Evolutionary conservation across 441 rosid genomes (phyloP).

Genomic region (Euphorbia schlechtendalii): DNA sequence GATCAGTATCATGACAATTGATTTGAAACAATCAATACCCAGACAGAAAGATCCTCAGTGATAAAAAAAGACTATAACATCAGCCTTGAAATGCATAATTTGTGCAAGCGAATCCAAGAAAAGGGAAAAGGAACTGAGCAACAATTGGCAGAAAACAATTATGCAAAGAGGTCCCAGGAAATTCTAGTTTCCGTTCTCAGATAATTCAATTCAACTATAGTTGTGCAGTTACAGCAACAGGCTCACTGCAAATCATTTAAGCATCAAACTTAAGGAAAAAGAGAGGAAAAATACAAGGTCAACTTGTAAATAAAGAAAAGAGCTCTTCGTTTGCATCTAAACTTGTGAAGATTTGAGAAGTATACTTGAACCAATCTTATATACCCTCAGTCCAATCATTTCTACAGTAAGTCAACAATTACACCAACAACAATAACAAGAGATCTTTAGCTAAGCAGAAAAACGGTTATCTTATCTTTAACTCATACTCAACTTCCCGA

Average conservation of each 20-base stretch:
- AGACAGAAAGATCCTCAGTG: background rate
- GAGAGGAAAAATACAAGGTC: background rate
- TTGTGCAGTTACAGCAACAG: conserved; percentile 1
- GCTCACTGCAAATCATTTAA: background rate
- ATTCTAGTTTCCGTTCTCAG: background rate
- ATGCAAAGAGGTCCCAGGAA: background rate
- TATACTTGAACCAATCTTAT: background rate
- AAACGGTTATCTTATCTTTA: background rate
- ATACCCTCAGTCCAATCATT: background rate
- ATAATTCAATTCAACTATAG: too few relatives aligned
- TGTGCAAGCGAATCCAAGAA: background rate
- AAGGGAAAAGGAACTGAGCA: background rate
- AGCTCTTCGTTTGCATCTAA: background rate
- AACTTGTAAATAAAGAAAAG: background rate
- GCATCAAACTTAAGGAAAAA: background rate
- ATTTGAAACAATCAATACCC: background rate
- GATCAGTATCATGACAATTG: background rate
- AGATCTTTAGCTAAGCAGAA: background rate
- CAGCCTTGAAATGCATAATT: background rate
- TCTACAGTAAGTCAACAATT: background rate
- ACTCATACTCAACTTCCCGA: background rate
- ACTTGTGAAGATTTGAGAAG: background rate
- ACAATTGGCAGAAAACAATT: background rate
- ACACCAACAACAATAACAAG: background rate
- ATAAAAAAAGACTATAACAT: background rate